Evolutionary conservation across 768 basidiomycete species (phyloP).

Genomic region (Baorangia bicolor): DNA sequence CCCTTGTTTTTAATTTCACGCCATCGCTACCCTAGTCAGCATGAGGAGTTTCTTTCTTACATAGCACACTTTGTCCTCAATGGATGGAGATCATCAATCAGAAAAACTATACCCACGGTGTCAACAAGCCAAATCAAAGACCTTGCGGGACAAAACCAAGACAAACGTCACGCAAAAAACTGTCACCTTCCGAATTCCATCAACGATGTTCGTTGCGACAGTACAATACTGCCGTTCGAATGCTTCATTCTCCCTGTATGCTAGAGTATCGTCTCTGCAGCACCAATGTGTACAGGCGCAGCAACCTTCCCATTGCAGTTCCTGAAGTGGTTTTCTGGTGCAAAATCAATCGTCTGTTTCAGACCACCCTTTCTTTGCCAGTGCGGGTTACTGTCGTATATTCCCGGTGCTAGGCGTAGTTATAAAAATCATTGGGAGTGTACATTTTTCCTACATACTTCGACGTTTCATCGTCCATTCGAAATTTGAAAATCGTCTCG

Average conservation of each 20-base stretch:
- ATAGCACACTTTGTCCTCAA: slow-evolving; percentile 4
- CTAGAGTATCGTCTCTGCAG: neutral
- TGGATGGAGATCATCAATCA: slow-evolving; percentile 1
- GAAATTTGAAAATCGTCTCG: neutral
- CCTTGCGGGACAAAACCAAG: slow-evolving; percentile 3
- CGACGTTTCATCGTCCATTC: neutral
- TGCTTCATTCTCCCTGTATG: neutral
- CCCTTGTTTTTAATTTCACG: slow-evolving; percentile 33
- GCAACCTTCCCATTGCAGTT: slow-evolving; percentile 28
- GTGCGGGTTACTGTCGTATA: neutral
- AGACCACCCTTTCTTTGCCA: slow-evolving; percentile 7
- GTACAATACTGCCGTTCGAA: neutral
- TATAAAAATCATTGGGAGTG: neutral
- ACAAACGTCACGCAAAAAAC: neutral
- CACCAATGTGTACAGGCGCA: slow-evolving; percentile 35
- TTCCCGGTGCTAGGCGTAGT: slow-evolving; percentile 8
- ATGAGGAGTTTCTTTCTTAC: slow-evolving; percentile 17
- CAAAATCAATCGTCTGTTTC: slow-evolving; percentile 17
- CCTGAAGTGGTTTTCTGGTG: slow-evolving; percentile 35
- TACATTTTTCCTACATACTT: slow-evolving; percentile 7
- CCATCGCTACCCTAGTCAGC: slow-evolving; percentile 31
- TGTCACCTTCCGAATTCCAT: neutral
- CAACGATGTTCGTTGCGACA: neutral
- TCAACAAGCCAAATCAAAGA: neutral
- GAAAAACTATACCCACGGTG: neutral